phyloP scores from a whole-genome alignment of 805 yeast genomes.

The Candida maris region DNA sequence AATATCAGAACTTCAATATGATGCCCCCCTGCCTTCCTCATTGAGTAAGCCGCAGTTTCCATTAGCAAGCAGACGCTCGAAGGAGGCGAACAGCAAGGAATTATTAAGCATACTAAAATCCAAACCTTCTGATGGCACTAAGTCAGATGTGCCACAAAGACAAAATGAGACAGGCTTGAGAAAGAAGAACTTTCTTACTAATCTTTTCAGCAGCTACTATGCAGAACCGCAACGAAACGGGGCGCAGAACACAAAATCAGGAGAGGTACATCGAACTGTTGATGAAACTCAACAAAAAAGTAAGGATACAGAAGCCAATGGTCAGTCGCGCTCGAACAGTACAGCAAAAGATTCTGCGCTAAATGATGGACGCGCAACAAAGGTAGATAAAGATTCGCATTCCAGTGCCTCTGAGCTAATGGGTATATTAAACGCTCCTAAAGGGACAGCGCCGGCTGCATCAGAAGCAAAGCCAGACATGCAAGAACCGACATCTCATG shows the following conservation, averaged over 20 bases:
- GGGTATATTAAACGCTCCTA: neutral
- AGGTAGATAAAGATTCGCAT: too few species aligned
- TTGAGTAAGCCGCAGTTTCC: slow-evolving; percentile 32
- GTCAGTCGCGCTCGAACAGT: too few species aligned
- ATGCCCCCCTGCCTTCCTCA: slow-evolving; percentile 30
- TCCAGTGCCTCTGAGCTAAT: neutral
- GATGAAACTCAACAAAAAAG: too few species aligned
- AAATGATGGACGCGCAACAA: too few species aligned
- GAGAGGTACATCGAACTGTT: too few species aligned
- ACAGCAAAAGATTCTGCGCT: too few species aligned
- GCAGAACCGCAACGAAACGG: too few species aligned
- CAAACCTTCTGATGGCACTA: slow-evolving; percentile 7
- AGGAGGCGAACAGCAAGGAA: slow-evolving; percentile 31
- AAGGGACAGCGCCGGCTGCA: neutral
- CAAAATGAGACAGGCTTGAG: slow-evolving; percentile 5
- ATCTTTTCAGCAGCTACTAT: slow-evolving; percentile 17
- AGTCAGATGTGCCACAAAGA: slow-evolving; percentile 1
- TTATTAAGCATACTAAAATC: slow-evolving; percentile 28
- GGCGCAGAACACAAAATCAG: too few species aligned
- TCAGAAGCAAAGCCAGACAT: neutral
- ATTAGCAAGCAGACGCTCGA: slow-evolving; percentile 26
- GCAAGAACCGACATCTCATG: neutral
- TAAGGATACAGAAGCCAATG: too few species aligned
- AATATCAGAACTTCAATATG: slow-evolving; percentile 8
- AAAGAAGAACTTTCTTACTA: slow-evolving; percentile 16